A percentile compares a stretch with the other conserved stretches of the same genome.
Evolutionary conservation across 495 filamentous ascomycete species (phyloP).

Genomic region (Cercophora newfieldiana): DNA sequence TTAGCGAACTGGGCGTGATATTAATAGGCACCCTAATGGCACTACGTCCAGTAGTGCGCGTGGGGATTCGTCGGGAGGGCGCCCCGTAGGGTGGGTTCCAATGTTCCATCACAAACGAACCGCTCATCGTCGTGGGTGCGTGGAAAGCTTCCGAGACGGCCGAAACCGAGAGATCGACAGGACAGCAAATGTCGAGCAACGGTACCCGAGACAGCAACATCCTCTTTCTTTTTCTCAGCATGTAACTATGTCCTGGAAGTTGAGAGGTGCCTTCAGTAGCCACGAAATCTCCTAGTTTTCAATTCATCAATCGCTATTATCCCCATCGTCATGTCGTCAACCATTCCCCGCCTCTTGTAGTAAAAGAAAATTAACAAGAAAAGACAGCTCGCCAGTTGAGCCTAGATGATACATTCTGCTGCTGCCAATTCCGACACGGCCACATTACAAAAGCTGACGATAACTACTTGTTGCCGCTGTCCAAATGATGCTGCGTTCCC

Average conservation of each 20-base stretch:
- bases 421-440: not conserved
- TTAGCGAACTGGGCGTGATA: slow-evolving; percentile 2
- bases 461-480: not conserved
- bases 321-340: no score
- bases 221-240: not conserved
- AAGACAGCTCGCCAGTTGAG: no score
- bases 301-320: no score
- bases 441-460: not conserved
- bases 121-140: no score
- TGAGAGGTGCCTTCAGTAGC: no score
- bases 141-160: not conserved
- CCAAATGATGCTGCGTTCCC: not conserved
- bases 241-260: no score
- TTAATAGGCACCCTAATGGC: not conserved
- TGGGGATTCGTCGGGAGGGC: not conserved
- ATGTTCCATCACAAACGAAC: not conserved
- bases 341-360: no score
- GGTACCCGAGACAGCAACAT: not conserved
- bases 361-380: no score
- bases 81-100: not conserved
- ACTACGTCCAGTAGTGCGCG: not conserved
- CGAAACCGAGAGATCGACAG: not conserved
- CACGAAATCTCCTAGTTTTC: no score
- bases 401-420: not conserved
- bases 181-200: not conserved